These are phyloP conservation scores for Ceratobasidium sp. DNA, from an alignment of 1,284 basidiomycete species.

Conservation along the genomic window DNA sequence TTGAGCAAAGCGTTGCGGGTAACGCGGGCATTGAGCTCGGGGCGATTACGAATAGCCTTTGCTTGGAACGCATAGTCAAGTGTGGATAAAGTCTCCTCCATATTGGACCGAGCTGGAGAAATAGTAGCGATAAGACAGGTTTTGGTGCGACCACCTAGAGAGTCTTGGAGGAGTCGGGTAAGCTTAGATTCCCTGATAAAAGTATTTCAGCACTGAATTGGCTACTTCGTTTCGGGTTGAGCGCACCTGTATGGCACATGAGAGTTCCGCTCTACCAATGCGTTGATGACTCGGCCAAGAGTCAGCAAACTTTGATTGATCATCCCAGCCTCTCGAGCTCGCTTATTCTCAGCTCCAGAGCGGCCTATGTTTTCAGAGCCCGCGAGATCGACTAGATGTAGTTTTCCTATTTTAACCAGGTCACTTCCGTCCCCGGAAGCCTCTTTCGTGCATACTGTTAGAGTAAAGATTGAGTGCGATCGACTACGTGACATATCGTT, in stretches of 20 bases:
- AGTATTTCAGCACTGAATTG: not conserved
- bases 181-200: constrained; percentile 83
- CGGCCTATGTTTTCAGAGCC: constrained; percentile 98
- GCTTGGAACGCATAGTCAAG: constrained; percentile 97
- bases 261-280: constrained; percentile 88
- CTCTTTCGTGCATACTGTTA: constrained; percentile 94
- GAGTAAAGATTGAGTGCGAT: constrained; percentile 97
- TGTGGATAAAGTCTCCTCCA: constrained; percentile 98
- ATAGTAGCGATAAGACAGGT: constrained; percentile 98
- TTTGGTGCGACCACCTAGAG: constrained; percentile 96
- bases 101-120: constrained; percentile 88
- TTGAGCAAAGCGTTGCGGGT: constrained; percentile 91
- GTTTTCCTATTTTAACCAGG: constrained; percentile 89
- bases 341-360: constrained; percentile 93
- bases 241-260: constrained; percentile 92
- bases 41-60: constrained; percentile 95
- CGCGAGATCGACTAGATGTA: constrained; percentile 97
- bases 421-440: constrained; percentile 80
- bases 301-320: constrained; percentile 98
- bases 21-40: constrained; percentile 94
- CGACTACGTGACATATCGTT: constrained; percentile 60
- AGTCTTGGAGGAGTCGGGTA: constrained; percentile 97
- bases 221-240: not conserved
- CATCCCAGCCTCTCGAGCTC: constrained; percentile 97
- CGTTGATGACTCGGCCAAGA: constrained; percentile 96